Evolutionary conservation across 441 rosid genomes (phyloP).

Genomic region (Brassica hybrid): DNA sequence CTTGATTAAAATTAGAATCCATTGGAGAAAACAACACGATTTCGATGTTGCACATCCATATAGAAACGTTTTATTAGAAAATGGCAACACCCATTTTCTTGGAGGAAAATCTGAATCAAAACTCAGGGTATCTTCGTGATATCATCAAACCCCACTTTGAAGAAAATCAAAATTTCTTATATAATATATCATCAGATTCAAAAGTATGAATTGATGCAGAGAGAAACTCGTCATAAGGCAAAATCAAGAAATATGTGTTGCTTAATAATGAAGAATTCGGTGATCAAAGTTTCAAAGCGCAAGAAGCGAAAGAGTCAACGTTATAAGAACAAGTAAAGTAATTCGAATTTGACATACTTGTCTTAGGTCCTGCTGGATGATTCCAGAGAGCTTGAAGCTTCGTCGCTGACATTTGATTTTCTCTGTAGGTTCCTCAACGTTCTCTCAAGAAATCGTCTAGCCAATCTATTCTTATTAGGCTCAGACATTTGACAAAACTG

Average conservation of each 20-base stretch:
- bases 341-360: constrained; percentile 60
- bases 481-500: background rate
- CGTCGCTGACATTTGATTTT: constrained; percentile 62
- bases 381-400: constrained; percentile 90
- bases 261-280: background rate
- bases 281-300: constrained; percentile 20
- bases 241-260: background rate
- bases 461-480: too few species aligned
- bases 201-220: background rate
- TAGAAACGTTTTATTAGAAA: background rate
- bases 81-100: too few species aligned
- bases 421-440: background rate
- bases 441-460: background rate
- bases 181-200: background rate
- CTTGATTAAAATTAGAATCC: background rate
- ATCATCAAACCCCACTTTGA: background rate
- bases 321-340: background rate
- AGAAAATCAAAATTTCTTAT: background rate
- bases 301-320: background rate
- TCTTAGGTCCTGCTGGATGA: constrained; percentile 96
- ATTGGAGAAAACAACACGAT: background rate
- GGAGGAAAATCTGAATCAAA: background rate
- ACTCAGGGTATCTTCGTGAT: too few species aligned
- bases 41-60: background rate
- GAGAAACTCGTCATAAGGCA: background rate